phyloP scores from a whole-genome alignment of 805 yeast genomes.

The Saccharomycodes ludwigii region DNA sequence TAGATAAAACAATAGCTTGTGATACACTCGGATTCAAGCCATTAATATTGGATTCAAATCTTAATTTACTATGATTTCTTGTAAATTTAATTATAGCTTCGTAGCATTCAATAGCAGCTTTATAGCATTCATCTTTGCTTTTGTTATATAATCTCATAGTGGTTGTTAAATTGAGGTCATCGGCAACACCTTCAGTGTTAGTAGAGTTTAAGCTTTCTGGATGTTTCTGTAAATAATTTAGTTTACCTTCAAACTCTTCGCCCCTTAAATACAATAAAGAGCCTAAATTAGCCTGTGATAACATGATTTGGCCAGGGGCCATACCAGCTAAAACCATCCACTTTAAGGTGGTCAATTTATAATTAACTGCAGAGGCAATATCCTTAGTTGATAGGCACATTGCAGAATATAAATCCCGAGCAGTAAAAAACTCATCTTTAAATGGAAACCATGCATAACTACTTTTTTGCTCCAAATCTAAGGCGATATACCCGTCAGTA shows the following conservation, averaged over 20 bases:
- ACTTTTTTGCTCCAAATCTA: constrained; percentile 24
- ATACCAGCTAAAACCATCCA: constrained; percentile 67
- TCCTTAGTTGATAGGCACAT: constrained; percentile 61
- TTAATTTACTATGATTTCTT: constrained; percentile 22
- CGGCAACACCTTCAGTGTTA: constrained; percentile 16
- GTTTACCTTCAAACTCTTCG: constrained; percentile 45
- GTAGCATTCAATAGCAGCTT: constrained; percentile 28
- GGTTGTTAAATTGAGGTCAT: constrained; percentile 5
- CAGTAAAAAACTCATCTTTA: constrained; percentile 63
- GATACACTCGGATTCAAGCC: constrained; percentile 33
- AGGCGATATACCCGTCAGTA: constrained; percentile 20
- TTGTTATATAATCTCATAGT: constrained; percentile 16
- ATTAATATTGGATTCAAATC: constrained; percentile 20
- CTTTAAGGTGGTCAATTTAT: constrained; percentile 51
- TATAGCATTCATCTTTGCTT: constrained; percentile 19
- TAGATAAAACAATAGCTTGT: constrained; percentile 66
- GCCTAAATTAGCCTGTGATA: constrained; percentile 60
- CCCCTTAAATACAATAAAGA: constrained; percentile 57
- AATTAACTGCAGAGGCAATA: constrained; percentile 42
- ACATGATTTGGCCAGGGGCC: constrained; percentile 48
- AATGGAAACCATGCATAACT: constrained; percentile 56
- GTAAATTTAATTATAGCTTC: constrained; percentile 31
- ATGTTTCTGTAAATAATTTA: constrained; percentile 19
- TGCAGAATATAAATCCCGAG: constrained; percentile 66
- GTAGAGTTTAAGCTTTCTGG: constrained; percentile 12